Conservation (phyloP, 2,329 filamentous ascomycete species). For the Ilyonectria destructans region DNA sequence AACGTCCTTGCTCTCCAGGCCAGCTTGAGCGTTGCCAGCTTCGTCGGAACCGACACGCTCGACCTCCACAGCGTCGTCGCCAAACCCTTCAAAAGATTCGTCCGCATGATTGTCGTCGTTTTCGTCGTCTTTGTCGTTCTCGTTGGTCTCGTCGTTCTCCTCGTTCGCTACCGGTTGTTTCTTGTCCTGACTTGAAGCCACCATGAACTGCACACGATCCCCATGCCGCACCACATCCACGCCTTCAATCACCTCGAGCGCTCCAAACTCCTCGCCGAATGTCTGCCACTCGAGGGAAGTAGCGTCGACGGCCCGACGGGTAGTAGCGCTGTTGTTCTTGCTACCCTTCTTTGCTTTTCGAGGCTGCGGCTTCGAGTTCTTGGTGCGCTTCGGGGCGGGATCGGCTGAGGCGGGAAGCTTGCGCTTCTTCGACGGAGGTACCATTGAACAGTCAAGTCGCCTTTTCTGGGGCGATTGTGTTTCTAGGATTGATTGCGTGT, state of each 20-base stretch:
- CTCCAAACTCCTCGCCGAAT: slow-evolving; percentile 95
- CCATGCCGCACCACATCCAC: slow-evolving; percentile 86
- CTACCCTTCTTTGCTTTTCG: slow-evolving; percentile 50
- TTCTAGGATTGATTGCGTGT: not conserved
- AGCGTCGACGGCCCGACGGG: slow-evolving; percentile 58
- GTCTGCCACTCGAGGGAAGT: slow-evolving; percentile 75
- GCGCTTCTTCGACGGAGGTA: slow-evolving; percentile 56
- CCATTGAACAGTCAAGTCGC: slow-evolving; percentile 49
- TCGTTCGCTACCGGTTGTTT: slow-evolving; percentile 42
- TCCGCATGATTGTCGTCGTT: slow-evolving; percentile 55
- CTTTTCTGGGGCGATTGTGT: slow-evolving; percentile 22
- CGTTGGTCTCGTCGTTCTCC: slow-evolving; percentile 63
- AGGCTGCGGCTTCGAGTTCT: slow-evolving; percentile 47
- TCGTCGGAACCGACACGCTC: slow-evolving; percentile 53
- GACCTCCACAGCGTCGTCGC: slow-evolving; percentile 61
- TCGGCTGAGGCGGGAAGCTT: slow-evolving; percentile 55
- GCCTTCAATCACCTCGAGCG: slow-evolving; percentile 91
- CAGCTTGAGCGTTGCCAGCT: slow-evolving; percentile 52
- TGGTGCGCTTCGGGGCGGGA: slow-evolving; percentile 57
- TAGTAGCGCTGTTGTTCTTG: slow-evolving; percentile 44
- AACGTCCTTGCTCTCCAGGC: slow-evolving; percentile 50
- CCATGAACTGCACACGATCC: slow-evolving; percentile 71
- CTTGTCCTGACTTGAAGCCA: slow-evolving; percentile 46
- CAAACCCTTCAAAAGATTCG: slow-evolving; percentile 78
- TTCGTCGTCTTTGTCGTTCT: slow-evolving; percentile 27